These are phyloP conservation scores for Calocybe indica DNA, from an alignment of 768 basidiomycete genomes.

Conservation along the genomic window DNA sequence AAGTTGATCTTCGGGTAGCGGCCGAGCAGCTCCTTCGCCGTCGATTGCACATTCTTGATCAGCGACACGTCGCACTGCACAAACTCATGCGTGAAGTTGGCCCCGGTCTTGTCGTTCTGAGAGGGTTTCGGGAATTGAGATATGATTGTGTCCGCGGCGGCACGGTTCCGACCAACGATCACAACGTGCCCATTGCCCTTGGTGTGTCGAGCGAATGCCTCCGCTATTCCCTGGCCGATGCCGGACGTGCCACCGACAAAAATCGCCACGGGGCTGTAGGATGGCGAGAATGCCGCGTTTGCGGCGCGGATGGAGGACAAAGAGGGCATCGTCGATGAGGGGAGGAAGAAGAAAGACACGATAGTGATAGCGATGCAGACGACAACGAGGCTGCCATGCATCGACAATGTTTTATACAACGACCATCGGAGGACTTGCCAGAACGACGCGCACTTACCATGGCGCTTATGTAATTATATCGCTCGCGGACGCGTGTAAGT, in stretches of 20 bases:
- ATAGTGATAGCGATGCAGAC: no score
- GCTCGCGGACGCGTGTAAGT: no score
- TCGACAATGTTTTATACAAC: no score
- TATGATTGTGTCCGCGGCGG: slow-evolving; percentile 38
- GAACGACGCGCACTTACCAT: no score
- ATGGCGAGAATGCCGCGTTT: slow-evolving; percentile 1
- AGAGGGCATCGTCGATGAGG: slow-evolving; percentile 1
- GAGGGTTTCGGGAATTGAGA: slow-evolving; percentile 27
- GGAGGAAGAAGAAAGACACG: background rate
- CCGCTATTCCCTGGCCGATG: slow-evolving; percentile 37
- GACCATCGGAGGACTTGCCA: no score
- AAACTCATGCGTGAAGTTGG: slow-evolving; percentile 30
- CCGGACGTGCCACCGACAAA: slow-evolving; percentile 37
- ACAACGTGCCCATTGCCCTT: slow-evolving; percentile 41
- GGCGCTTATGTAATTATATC: no score
- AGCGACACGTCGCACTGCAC: slow-evolving; percentile 38
- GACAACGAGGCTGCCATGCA: no score
- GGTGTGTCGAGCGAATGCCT: slow-evolving; percentile 35
- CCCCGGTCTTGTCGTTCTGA: background rate
- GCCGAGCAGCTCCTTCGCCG: slow-evolving; percentile 23
- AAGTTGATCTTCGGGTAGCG: slow-evolving; percentile 43
- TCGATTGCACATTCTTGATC: slow-evolving; percentile 36
- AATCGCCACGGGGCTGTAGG: slow-evolving; percentile 22
- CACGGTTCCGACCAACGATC: slow-evolving; percentile 42
- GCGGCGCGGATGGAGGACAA: background rate